Evolutionary conservation across 2,329 filamentous ascomycete species (phyloP).

Genomic region (Stromatinia cepivora): DNA sequence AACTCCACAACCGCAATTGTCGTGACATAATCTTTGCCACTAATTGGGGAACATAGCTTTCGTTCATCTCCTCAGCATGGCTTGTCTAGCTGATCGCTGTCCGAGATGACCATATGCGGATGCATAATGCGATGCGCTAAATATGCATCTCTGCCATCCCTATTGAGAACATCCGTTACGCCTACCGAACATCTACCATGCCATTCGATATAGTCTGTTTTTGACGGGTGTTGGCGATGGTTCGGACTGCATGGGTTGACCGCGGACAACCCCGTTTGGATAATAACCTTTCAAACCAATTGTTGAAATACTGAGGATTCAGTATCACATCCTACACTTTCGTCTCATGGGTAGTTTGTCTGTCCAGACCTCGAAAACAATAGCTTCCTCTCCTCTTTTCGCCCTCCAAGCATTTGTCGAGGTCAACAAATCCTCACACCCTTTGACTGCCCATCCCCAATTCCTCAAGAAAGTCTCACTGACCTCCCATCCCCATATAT

Average conservation of each 20-base stretch:
- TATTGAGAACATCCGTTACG: background rate
- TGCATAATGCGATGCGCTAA: background rate
- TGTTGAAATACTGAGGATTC: background rate
- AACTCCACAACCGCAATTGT: background rate
- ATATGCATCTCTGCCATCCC: background rate
- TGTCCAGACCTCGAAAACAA: background rate
- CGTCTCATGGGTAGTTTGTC: background rate
- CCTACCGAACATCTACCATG: background rate
- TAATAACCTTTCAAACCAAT: background rate
- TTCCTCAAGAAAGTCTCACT: conserved; percentile 46
- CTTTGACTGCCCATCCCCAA: conserved; percentile 42
- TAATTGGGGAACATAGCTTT: background rate
- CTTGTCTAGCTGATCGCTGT: background rate
- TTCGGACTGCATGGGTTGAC: background rate
- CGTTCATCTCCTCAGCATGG: background rate
- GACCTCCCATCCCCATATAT: conserved; percentile 46
- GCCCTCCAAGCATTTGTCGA: conserved; percentile 44
- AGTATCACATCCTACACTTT: background rate
- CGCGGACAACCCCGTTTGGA: background rate
- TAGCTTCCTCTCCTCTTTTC: conserved; percentile 39
- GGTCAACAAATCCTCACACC: conserved; percentile 36
- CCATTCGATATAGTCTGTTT: background rate
- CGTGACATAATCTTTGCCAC: background rate
- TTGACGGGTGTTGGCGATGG: background rate
- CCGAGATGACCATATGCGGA: background rate